Base-by-base conservation (phyloP, 352 stramenopile genomes). In the Phytophthora sp. region DNA sequence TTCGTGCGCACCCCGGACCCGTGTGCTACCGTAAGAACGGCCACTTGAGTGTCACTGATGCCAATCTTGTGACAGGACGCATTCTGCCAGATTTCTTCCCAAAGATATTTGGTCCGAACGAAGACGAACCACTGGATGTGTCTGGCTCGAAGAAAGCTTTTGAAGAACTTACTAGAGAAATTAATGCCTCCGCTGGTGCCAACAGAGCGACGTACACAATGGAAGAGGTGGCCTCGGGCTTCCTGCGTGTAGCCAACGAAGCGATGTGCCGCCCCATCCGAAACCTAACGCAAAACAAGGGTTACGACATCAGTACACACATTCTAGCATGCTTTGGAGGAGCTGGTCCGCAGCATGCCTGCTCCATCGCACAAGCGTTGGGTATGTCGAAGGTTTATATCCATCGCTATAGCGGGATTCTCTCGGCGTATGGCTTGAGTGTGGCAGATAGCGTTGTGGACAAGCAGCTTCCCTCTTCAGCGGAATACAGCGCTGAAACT, bases 241-340 rank as follows among this genome's bases (percentile, higher is more conserved):
- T 99, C 65, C 74, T 99, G 39, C 86, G 97, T 24, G 97, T 99
- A 16, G 98, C 98, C 20, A 99, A 99, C 74, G 98, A 99, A 74
- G 96, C 97, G 2, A 99, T 99, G 97, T 99, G 97, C 68, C 93
- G 98, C n/a, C 98, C 97, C 0, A 99, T 99, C 73, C 93, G 98
- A 35, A 99, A 99, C 71, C 76, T 99, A 39, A 99, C 98, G 23
- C 88, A 96, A 77, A 99, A 99, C 92, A 98, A 98, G 56, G 97
- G 97, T 1, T 99, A 98, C 80, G 97, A 99, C 70, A 97, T 99
- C 45, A 98, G 89, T 30, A 98, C 85, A 4, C 97, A 99, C 72
- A 88, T 95, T 42, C 75, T 99, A 29, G 96, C 97, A 23, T 99
- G 96, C 74, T 99, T 99, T 85, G 98, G 98, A 60, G 98, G 98